A percentile compares a stretch with the other conserved stretches of the same genome.
These are phyloP conservation scores for Monilinia polystroma DNA, from an alignment of 2,329 filamentous ascomycete genomes.

Conservation along the genomic window DNA sequence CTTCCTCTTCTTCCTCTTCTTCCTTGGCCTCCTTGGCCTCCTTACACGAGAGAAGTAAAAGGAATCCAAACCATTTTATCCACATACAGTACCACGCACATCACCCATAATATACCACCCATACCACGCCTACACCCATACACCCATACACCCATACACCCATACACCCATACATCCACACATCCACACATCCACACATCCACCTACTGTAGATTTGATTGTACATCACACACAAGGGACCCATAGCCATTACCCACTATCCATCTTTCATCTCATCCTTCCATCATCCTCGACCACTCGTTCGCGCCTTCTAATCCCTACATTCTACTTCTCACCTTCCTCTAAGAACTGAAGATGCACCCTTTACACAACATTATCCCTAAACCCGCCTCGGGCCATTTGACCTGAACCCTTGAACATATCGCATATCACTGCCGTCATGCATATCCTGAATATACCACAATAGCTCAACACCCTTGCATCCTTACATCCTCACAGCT, in stretches of 20 bases:
- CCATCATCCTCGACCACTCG: slow-evolving; percentile 16
- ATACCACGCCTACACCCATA: neutral
- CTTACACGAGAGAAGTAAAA: neutral
- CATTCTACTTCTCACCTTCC: slow-evolving; percentile 1
- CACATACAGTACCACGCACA: neutral
- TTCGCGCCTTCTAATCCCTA: slow-evolving; percentile 5
- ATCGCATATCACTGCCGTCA: slow-evolving; percentile 28
- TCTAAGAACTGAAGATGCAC: neutral
- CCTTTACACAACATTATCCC: slow-evolving; percentile 7
- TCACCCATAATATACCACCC: neutral
- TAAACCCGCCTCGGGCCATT: neutral
- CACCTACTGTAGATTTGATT: slow-evolving; percentile 8
- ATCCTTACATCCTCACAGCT: slow-evolving; percentile 32
- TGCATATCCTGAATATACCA: slow-evolving; percentile 23
- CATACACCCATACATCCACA: neutral
- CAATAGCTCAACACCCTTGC: slow-evolving; percentile 14
- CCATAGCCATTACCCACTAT: slow-evolving; percentile 12
- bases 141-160: neutral
- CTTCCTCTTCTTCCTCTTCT: no score
- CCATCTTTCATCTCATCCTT: slow-evolving; percentile 16
- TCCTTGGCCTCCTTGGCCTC: neutral
- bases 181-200: neutral
- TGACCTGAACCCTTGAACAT: slow-evolving; percentile 19
- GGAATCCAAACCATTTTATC: slow-evolving; percentile 7
- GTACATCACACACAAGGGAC: slow-evolving; percentile 13